Base-by-base conservation (phyloP, 345 rosid genomes). In the Capsella bursapastoris region DNA sequence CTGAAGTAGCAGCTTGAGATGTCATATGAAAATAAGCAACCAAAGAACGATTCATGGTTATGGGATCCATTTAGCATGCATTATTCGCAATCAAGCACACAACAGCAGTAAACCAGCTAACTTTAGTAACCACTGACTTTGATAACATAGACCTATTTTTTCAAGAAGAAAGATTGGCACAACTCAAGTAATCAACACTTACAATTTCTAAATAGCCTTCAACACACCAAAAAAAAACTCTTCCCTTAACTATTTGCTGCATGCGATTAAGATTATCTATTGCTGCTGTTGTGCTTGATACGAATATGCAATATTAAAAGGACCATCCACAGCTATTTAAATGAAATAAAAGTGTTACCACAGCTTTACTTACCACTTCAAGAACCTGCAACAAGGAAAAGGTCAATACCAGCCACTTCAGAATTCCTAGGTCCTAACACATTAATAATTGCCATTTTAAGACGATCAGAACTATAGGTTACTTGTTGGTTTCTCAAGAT, bases 381-480 rank as follows among this genome's bases (percentile, higher is more conserved):
- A 74, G 66, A 28, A 71, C 75, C 81, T 64, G 80, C 68, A 83
- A 72, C 58, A 60, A 11, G 64, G 14, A 64, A 71, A 58, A 57
- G 50, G 8, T 59, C 64, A 66, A 50, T 0, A 64, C 57, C 68
- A 74, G 31, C 70, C 70, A 60, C 84, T 75, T 76, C 85, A 86
- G 88, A 86, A 73, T 80, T 82, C 75, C 82, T 72, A 76, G 71
- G 49, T 65, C 76, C 78, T 73, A 72, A 47, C 65, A 58, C 48
- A 53, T 7, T 38, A 38, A 78, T 52, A 18, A 71, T 65, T 75
- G 63, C 58, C 50, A 68, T 68, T 71, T 52, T 8, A 63, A 74
- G 83, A 81, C 51, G 73, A 59, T 78, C 62, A 85, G 79, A 82
- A 82, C 84, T 73, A 64, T 31, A 70, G 83, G 76, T 86, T 82